Conservation (phyloP, 441 rosid genomes). For the Erysimum cheiri region DNA sequence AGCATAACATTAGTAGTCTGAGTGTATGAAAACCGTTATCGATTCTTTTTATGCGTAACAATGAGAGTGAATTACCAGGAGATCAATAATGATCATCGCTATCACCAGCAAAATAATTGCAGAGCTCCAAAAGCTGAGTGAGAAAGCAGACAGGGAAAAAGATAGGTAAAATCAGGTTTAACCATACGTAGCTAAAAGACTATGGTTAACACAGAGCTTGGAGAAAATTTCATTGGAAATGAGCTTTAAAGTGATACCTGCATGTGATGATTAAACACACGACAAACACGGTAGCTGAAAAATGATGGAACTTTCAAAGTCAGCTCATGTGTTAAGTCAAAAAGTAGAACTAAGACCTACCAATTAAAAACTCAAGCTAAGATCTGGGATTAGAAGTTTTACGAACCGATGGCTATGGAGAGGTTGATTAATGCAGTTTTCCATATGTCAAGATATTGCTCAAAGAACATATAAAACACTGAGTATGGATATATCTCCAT, state of each 20-base stretch:
- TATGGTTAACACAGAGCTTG: background rate
- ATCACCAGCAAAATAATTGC: conserved; percentile 88
- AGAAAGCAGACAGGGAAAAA: conserved; percentile 30
- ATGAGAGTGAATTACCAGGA: conserved; percentile 64
- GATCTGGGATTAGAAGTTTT: conserved; percentile 32
- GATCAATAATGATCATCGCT: conserved; percentile 86
- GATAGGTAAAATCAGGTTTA: background rate
- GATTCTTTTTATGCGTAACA: conserved; percentile 19
- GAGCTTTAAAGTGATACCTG: conserved; percentile 56
- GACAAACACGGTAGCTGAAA: conserved; percentile 84
- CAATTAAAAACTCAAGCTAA: conserved; percentile 14
- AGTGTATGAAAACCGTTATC: background rate
- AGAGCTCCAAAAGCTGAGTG: conserved; percentile 88
- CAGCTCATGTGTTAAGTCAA: conserved; percentile 14
- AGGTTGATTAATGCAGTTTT: conserved; percentile 92
- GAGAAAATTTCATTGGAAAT: conserved; percentile 7
- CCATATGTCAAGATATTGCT: conserved; percentile 99
- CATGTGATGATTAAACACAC: conserved; percentile 91
- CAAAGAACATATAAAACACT: conserved; percentile 97
- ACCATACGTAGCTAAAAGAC: background rate
- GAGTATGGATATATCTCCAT: conserved; percentile 97
- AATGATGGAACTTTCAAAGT: conserved; percentile 35
- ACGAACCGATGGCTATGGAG: conserved; percentile 93
- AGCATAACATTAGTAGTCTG: conserved; percentile 28
- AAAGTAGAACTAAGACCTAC: conserved; percentile 13